A percentile compares a stretch with the other conserved stretches of the same genome.
These are phyloP conservation scores for Crassisporium funariophilum DNA, from an alignment of 768 basidiomycete genomes.

Conservation along the genomic window DNA sequence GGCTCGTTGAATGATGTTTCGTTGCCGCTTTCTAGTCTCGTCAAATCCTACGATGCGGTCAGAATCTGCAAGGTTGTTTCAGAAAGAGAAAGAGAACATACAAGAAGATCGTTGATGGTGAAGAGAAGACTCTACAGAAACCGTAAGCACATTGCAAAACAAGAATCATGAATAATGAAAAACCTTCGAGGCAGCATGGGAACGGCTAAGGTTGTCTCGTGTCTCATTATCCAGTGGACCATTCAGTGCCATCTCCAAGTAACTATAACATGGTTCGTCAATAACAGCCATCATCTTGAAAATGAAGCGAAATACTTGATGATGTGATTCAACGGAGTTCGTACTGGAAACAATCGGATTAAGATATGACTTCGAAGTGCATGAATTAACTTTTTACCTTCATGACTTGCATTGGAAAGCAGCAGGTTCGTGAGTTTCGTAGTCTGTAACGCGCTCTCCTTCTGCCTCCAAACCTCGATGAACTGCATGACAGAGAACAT, in stretches of 20 bases:
- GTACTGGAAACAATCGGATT: constrained; percentile 41
- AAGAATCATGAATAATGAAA: neutral
- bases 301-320: constrained; percentile 59
- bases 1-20: constrained; percentile 78
- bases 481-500: constrained; percentile 53
- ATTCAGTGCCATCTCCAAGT: constrained; percentile 79
- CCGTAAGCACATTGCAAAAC: neutral
- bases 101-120: constrained; percentile 81
- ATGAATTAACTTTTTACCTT: constrained; percentile 49
- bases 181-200: constrained; percentile 77
- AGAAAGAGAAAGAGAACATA: constrained; percentile 22
- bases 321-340: constrained; percentile 80
- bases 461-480: constrained; percentile 86
- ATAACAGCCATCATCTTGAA: neutral
- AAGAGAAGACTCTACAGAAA: constrained; percentile 62
- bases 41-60: constrained; percentile 55
- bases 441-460: constrained; percentile 70
- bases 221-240: constrained; percentile 74
- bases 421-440: constrained; percentile 75
- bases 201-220: constrained; percentile 69
- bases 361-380: neutral
- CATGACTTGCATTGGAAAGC: constrained; percentile 81
- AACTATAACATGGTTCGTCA: constrained; percentile 46
- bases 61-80: neutral
- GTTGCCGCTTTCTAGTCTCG: constrained; percentile 73